Conservation (phyloP, 148 eudicot species). For the Polygonum maritimum region DNA sequence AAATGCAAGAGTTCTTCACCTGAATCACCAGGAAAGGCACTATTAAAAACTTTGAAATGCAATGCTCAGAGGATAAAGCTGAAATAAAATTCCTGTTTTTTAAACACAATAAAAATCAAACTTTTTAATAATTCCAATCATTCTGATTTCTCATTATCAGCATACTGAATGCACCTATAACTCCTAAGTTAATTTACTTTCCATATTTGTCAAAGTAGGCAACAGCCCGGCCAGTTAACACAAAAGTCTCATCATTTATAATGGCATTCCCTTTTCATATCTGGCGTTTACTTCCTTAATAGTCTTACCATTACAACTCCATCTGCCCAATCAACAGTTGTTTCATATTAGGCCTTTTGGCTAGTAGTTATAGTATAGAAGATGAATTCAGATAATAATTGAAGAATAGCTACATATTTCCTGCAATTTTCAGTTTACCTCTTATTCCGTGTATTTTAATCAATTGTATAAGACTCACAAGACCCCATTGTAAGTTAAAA, state of each 20-base stretch:
- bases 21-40: background rate
- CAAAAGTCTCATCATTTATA: background rate
- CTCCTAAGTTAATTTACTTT: background rate
- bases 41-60: background rate
- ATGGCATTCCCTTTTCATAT: background rate
- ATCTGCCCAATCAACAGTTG: background rate
- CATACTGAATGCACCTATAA: background rate
- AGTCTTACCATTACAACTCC: background rate
- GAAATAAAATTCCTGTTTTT: background rate
- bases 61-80: background rate
- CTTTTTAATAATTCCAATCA: background rate
- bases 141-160: background rate
- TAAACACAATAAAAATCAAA: background rate
- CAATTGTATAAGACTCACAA: too few relatives aligned
- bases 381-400: background rate
- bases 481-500: too few relatives aligned
- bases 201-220: background rate
- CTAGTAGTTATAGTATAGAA: background rate
- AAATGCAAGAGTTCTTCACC: conserved; percentile 5
- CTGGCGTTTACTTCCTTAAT: background rate
- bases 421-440: background rate
- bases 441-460: background rate
- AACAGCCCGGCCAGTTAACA: background rate
- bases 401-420: background rate
- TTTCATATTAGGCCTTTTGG: too few relatives aligned